phyloP scores from a whole-genome alignment of 352 stramenopile species.

The Pythium pyrilobum region DNA sequence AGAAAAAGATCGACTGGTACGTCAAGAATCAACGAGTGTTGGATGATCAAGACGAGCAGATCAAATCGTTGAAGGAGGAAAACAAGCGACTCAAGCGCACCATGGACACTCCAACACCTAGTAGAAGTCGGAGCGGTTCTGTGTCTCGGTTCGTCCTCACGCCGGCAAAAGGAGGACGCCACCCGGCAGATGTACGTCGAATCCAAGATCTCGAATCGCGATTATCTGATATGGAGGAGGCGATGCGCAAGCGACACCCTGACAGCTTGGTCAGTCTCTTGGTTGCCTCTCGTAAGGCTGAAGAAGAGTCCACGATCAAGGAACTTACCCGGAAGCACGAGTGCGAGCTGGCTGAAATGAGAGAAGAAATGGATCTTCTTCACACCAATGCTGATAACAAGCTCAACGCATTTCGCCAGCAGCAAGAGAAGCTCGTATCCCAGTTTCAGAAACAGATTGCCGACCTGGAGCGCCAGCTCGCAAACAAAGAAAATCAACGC shows the following conservation, averaged over 20 bases:
- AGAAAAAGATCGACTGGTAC: constrained; percentile 86
- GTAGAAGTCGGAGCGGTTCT: not conserved
- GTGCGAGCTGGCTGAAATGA: constrained; percentile 33
- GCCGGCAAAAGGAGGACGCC: constrained; percentile 10
- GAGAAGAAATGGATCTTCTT: constrained; percentile 41
- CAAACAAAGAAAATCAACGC: constrained; percentile 13
- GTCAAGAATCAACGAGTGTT: constrained; percentile 76
- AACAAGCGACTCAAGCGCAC: constrained; percentile 17
- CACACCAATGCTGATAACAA: constrained; percentile 48
- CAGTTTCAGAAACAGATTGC: constrained; percentile 63
- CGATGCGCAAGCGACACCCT: constrained; percentile 67
- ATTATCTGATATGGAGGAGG: constrained; percentile 65
- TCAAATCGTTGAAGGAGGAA: constrained; percentile 29
- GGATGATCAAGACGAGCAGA: constrained; percentile 67
- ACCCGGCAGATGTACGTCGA: constrained; percentile 49
- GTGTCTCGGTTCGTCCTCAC: not conserved
- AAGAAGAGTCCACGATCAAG: constrained; percentile 53
- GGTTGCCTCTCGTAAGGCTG: constrained; percentile 53
- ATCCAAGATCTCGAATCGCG: constrained; percentile 73
- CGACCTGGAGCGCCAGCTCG: constrained; percentile 40
- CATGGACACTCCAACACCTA: no score
- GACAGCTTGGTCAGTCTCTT: constrained; percentile 80
- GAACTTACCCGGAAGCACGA: constrained; percentile 32
- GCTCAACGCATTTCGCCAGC: constrained; percentile 65
- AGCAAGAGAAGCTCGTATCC: constrained; percentile 70